Conservation (phyloP, 2,329 filamentous ascomycete genomes). For the Amauroascus verrucosus region DNA sequence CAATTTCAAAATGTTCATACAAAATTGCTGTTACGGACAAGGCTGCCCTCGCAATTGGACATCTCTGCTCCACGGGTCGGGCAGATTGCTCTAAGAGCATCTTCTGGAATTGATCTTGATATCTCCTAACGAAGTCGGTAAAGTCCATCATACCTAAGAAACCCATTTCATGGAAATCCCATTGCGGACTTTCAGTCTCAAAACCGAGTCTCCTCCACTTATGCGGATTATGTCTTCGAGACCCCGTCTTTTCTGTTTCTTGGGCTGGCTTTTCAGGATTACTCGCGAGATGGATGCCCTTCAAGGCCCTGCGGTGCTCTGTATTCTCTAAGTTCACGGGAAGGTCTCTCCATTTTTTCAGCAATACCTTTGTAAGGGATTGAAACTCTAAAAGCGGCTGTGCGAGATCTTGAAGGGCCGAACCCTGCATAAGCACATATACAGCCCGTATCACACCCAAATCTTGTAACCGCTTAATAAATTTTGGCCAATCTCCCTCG, state of each 20-base stretch:
- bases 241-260: slow-evolving; percentile 37
- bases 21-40: slow-evolving; percentile 77
- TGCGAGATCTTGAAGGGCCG: slow-evolving; percentile 78
- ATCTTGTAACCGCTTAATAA: slow-evolving; percentile 88
- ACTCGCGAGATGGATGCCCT: slow-evolving; percentile 74
- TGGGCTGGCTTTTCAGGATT: slow-evolving; percentile 52
- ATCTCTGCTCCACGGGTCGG: slow-evolving; percentile 59
- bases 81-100: slow-evolving; percentile 79
- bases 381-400: slow-evolving; percentile 91
- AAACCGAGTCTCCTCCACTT: slow-evolving; percentile 93
- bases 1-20: slow-evolving; percentile 93
- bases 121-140: slow-evolving; percentile 82
- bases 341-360: slow-evolving; percentile 81
- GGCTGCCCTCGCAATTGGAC: slow-evolving; percentile 78
- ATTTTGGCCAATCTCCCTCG: slow-evolving; percentile 82
- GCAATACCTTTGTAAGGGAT: slow-evolving; percentile 72
- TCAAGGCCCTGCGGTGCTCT: slow-evolving; percentile 79
- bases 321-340: slow-evolving; percentile 73
- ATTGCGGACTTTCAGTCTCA: slow-evolving; percentile 73
- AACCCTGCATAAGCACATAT: slow-evolving; percentile 88
- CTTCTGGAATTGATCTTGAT: slow-evolving; percentile 89
- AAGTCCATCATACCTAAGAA: slow-evolving; percentile 97
- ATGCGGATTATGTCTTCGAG: slow-evolving; percentile 68
- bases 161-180: slow-evolving; percentile 75
- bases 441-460: slow-evolving; percentile 86